Conservation (phyloP, 176 grass and related monocot species). For the Eragrostis nindensis region DNA sequence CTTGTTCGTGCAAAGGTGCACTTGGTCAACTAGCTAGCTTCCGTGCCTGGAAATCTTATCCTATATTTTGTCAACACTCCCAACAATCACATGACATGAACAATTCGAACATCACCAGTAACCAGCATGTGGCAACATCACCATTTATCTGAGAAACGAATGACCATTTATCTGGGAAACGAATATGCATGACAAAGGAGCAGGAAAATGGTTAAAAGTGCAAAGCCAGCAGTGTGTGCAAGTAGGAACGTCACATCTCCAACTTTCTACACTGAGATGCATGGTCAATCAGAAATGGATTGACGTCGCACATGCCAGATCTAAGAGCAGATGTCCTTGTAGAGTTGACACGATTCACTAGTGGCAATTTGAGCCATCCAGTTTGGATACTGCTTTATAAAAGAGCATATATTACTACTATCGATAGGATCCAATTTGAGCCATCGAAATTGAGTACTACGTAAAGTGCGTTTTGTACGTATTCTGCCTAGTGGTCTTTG, state of each 20-base stretch:
- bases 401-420: not conserved
- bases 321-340: slow-evolving; percentile 17
- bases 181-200: no score
- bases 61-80: not conserved
- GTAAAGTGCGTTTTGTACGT: slow-evolving; percentile 25
- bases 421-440: no score
- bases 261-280: not conserved
- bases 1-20: not conserved
- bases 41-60: not conserved
- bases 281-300: slow-evolving; percentile 17
- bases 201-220: not conserved
- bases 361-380: slow-evolving; percentile 28
- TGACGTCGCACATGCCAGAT: not conserved
- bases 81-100: not conserved
- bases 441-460: no score
- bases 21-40: slow-evolving; percentile 13
- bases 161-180: no score
- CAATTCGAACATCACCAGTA: slow-evolving; percentile 21
- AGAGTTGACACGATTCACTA: slow-evolving; percentile 20
- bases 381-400: not conserved
- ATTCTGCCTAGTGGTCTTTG: not conserved
- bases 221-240: not conserved
- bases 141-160: slow-evolving; percentile 3
- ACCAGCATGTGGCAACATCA: not conserved
- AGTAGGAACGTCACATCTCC: not conserved